These are phyloP conservation scores for Astrocystis sublimbata DNA, from an alignment of 495 filamentous ascomycete genomes.

Conservation along the genomic window DNA sequence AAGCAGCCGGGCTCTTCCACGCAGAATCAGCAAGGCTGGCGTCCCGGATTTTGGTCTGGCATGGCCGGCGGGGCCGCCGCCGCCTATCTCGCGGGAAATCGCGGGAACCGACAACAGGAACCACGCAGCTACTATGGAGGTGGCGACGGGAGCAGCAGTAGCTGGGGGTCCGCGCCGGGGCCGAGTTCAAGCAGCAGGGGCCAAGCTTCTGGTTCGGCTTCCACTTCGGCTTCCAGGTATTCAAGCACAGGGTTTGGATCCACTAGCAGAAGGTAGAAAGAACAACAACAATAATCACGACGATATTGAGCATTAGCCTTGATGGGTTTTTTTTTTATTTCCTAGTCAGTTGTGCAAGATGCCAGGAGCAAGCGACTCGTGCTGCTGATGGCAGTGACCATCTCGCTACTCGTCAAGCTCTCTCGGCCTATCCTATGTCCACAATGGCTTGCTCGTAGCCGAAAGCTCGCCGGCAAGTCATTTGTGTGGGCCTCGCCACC, in stretches of 20 bases:
- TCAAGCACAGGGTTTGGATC: constrained; percentile 90
- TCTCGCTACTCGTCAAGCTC: neutral
- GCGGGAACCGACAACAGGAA: constrained; percentile 38
- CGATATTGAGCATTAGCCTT: too few species aligned
- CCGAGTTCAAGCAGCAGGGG: constrained; percentile 35
- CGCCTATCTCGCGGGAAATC: constrained; percentile 64
- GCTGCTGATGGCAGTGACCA: constrained; percentile 1
- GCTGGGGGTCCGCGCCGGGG: constrained; percentile 40
- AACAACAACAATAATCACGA: too few species aligned
- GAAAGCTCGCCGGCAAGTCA: neutral
- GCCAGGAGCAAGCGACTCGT: neutral
- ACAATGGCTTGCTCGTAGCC: neutral
- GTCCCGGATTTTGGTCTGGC: constrained; percentile 88
- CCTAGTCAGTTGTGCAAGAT: neutral
- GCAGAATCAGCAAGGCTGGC: constrained; percentile 57
- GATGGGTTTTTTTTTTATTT: neutral
- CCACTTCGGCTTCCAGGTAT: constrained; percentile 58
- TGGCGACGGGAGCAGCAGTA: constrained; percentile 49
- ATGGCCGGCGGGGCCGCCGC: constrained; percentile 70
- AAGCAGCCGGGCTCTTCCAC: constrained; percentile 30
- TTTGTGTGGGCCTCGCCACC: neutral
- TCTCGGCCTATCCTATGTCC: constrained; percentile 16
- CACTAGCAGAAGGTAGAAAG: constrained; percentile 67
- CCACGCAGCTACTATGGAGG: constrained; percentile 30
- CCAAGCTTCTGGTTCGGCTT: constrained; percentile 44